Percentiles rank a stretch among this genome's conserved stretches.
Evolutionary conservation across 257 asterid species (phyloP).

Genomic region (Solanum okadae): DNA sequence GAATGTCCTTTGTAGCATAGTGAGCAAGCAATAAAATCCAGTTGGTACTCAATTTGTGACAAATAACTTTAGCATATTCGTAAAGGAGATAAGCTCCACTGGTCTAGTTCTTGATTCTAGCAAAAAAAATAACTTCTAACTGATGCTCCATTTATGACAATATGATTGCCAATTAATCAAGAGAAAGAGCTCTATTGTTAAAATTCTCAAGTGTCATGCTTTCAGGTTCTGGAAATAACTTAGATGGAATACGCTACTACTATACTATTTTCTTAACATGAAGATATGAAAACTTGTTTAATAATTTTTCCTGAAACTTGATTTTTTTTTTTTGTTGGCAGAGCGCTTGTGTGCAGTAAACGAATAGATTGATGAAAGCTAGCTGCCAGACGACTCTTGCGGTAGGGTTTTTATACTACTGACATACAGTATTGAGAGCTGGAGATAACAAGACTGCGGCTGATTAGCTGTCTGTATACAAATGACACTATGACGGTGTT

Average conservation of each 20-base stretch:
- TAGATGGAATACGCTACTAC: neutral
- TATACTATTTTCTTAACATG: neutral
- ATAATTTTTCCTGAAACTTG: neutral
- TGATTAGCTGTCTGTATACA: neutral
- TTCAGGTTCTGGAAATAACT: neutral
- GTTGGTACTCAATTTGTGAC: neutral
- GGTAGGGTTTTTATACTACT: neutral
- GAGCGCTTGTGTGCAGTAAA: constrained; percentile 61
- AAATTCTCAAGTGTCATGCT: neutral
- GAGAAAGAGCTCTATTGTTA: neutral
- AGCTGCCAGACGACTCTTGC: neutral
- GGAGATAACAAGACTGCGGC: neutral
- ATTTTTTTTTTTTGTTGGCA: constrained; percentile 15
- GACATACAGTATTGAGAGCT: neutral
- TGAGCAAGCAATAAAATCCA: neutral
- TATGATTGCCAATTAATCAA: neutral
- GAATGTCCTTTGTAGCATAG: neutral
- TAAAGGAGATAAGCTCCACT: neutral
- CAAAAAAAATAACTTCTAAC: neutral
- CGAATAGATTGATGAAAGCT: constrained; percentile 14
- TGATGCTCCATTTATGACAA: neutral
- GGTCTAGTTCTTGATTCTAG: neutral
- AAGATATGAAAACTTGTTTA: neutral
- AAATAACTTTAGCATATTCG: neutral
- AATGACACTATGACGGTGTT: neutral